Evolutionary conservation across 352 stramenopile genomes (phyloP).

Genomic region (Globisporangium paroecandrum): DNA sequence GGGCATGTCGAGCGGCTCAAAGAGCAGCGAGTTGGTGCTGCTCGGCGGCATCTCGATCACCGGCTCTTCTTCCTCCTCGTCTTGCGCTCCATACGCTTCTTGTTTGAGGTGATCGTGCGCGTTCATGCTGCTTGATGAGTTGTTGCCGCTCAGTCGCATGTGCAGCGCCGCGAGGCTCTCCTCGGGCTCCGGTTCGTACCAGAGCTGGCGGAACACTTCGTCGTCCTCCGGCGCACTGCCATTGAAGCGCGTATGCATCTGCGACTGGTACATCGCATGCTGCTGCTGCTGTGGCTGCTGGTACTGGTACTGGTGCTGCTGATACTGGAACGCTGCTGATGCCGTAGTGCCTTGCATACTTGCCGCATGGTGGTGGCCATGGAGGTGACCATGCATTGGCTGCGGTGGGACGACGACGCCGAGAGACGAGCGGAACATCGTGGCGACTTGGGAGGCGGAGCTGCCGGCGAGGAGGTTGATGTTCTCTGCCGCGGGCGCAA

Average conservation of each 20-base stretch:
- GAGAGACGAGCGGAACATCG: constrained; percentile 17
- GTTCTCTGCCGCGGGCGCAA: constrained; percentile 16
- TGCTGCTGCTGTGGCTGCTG: not conserved
- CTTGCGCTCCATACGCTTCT: not conserved
- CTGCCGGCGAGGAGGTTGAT: not conserved
- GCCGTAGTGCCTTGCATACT: not conserved
- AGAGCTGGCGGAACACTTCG: constrained; percentile 17
- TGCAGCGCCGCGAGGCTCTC: constrained; percentile 1
- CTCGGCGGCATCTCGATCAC: constrained; percentile 14
- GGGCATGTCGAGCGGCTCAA: constrained; percentile 19
- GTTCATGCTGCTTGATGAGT: not conserved
- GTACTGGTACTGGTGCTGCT: constrained; percentile 7
- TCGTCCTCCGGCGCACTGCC: constrained; percentile 8
- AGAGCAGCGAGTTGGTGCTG: constrained; percentile 21
- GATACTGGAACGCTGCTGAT: not conserved
- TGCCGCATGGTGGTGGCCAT: not conserved
- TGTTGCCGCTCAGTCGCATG: constrained; percentile 10
- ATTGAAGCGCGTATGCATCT: constrained; percentile 1
- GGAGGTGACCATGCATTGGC: not conserved
- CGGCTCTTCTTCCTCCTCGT: constrained; percentile 6
- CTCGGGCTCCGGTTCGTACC: constrained; percentile 12
- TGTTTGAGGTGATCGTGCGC: not conserved
- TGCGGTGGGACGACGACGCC: constrained; percentile 5
- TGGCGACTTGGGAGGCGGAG: not conserved
- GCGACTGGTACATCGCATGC: not conserved